A percentile compares a stretch with the other conserved stretches of the same genome.
phyloP scores from a whole-genome alignment of 345 rosid species.

The Eucalyptus polybractea region DNA sequence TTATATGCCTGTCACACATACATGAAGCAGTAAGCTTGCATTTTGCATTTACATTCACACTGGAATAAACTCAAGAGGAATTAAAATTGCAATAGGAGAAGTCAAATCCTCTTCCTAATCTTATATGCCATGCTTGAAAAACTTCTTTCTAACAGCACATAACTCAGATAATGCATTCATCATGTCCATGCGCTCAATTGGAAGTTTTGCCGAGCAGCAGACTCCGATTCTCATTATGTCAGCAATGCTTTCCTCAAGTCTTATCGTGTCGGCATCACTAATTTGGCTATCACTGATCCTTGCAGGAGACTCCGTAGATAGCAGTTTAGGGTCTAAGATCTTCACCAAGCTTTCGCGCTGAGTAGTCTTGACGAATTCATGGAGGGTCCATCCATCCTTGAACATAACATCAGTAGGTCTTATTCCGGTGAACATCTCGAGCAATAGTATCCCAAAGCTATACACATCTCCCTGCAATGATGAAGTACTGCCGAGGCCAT shows the following conservation, averaged over 20 bases:
- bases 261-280: background rate
- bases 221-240: background rate
- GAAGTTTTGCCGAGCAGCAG: accelerated
- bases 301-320: accelerated
- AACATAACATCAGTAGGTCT: background rate
- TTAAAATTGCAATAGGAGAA: background rate
- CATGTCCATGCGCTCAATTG: background rate
- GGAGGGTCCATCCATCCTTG: background rate
- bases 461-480: accelerated
- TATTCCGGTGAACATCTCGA: background rate
- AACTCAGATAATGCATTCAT: accelerated
- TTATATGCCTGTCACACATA: too few relatives aligned
- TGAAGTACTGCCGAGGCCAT: background rate
- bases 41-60: background rate
- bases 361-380: background rate
- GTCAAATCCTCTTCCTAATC: background rate
- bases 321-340: accelerated
- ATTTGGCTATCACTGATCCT: accelerated
- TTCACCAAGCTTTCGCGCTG: accelerated
- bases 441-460: background rate
- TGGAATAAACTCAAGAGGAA: background rate
- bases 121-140: background rate
- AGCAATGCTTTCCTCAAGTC: background rate
- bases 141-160: background rate
- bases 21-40: background rate